Percentiles rank a stretch among this genome's conserved stretches.
phyloP scores from a whole-genome alignment of 108 stramenopile species.

The Fistulifera pelliculosa region DNA sequence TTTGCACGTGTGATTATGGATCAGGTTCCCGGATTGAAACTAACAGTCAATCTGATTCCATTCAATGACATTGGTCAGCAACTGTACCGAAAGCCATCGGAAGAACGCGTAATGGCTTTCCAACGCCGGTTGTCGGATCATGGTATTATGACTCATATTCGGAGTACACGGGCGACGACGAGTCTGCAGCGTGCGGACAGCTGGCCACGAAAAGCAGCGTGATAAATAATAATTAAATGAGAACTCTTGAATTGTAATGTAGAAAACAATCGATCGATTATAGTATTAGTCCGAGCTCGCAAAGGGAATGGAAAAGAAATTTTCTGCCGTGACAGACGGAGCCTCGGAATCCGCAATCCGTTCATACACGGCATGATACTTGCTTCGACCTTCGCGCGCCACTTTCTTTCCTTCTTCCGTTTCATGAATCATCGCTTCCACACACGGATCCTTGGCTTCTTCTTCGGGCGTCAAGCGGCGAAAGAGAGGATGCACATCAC shows the following conservation, averaged over 20 bases:
- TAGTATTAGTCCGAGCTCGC: no score
- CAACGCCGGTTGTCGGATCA: conserved; percentile 42
- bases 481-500: conserved; percentile 80
- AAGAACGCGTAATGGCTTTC: conserved; percentile 43
- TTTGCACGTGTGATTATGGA: conserved; percentile 54
- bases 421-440: conserved; percentile 75
- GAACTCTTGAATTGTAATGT: background rate
- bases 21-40: conserved; percentile 39
- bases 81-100: conserved; percentile 35
- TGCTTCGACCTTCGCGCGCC: conserved; percentile 49
- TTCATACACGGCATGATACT: conserved; percentile 73
- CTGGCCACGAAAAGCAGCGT: conserved; percentile 14
- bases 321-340: background rate
- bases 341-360: conserved; percentile 19
- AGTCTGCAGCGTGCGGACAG: conserved; percentile 82
- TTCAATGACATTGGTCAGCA: conserved; percentile 60
- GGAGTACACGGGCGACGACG: conserved; percentile 83
- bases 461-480: conserved; percentile 26
- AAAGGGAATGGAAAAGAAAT: conserved; percentile 2
- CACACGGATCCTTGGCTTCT: conserved; percentile 76
- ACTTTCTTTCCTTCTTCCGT: conserved; percentile 99
- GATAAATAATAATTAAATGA: background rate
- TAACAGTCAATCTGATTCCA: conserved; percentile 74
- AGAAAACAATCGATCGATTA: background rate
- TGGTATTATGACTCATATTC: conserved; percentile 44